Base-by-base conservation (phyloP, 2,329 filamentous ascomycete genomes). In the Alternaria ethzedia region DNA sequence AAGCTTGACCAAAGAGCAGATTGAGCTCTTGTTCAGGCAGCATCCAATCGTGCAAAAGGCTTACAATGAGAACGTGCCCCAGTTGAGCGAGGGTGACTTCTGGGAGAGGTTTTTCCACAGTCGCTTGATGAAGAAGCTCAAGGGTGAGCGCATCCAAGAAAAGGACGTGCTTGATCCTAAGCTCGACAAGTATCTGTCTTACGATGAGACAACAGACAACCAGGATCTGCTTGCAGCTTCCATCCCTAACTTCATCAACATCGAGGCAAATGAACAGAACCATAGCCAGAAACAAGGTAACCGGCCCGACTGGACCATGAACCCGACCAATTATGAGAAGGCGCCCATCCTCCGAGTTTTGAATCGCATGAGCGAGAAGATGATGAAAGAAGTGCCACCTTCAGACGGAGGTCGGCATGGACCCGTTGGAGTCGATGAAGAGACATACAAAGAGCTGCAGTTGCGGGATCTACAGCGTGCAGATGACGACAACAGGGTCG, bases 81-180 rank as follows among this genome's bases (percentile, higher is more conserved):
- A 93, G 6, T 81, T 96, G 43, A 89, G 86, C 25, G 92, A 97
- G 73, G 85, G 86, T 59, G 89, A 93, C 54, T 99, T 99, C 77
- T 99, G 95, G 94, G 91, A 91, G 6, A 88, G 93, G 13, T 99
- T 99, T 81, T 98, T 99, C 78, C 88, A 94, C 65, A 97, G 93
- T 79, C 88, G 92, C 60, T 83, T 99, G 9, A 93, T 94, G 69
- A 97, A 97, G 81, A 95, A 94, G 76, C 83, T 99, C 59, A 92
- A 94, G 61, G 96, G 96, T 41, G 94, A 98, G 80, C 91, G 93
- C 56, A 89, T 97, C 47, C 88, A 88, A 1, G 93, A 95, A 9
- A 87, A 86, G 5, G 95, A 97, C 78, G 84, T 89, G 15, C 87
- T 88, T 9, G 94, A 98, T 79, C 85, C 88, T 17, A 84, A 96